phyloP scores from a whole-genome alignment of 805 yeast species.

The Myxozyma neglecta region DNA sequence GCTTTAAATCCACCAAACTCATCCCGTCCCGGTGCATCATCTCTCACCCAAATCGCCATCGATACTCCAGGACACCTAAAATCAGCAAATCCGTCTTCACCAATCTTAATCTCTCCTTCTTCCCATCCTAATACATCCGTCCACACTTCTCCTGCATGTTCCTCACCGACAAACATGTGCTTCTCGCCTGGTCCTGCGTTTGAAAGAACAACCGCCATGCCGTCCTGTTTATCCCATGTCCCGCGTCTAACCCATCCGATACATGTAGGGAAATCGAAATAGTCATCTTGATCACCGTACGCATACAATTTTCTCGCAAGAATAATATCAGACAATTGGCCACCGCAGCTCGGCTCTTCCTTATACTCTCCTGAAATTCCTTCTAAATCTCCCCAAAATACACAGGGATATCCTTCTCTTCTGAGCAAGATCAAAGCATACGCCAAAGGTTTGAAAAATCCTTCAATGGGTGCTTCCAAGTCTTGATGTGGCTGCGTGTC shows the following conservation, averaged over 20 bases:
- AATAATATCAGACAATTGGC: constrained; percentile 25
- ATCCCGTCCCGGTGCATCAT: constrained; percentile 22
- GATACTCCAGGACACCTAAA: constrained; percentile 26
- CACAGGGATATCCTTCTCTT: constrained; percentile 28
- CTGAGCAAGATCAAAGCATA: constrained; percentile 29
- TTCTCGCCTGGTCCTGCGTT: constrained; percentile 26
- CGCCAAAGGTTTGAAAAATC: constrained; percentile 29
- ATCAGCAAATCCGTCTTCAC: constrained; percentile 21
- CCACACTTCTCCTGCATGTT: constrained; percentile 25
- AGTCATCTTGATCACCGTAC: constrained; percentile 30
- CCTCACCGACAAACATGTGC: constrained; percentile 27
- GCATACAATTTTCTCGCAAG: constrained; percentile 26
- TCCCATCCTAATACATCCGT: constrained; percentile 29
- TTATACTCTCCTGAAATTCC: constrained; percentile 20
- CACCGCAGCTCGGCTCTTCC: constrained; percentile 25
- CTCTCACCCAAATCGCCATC: constrained; percentile 25
- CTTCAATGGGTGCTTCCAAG: constrained; percentile 28
- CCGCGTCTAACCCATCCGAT: constrained; percentile 33
- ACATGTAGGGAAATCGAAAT: constrained; percentile 22
- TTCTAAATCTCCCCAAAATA: constrained; percentile 31
- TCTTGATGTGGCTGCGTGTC: constrained; percentile 32
- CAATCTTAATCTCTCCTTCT: constrained; percentile 21
- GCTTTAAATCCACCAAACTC: constrained; percentile 18
- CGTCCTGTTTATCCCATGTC: constrained; percentile 26
- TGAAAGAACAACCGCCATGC: constrained; percentile 25